Percentiles rank a stretch among this genome's conserved stretches.
phyloP scores from a whole-genome alignment of 352 stramenopile species.

The Phytophthora europaea region DNA sequence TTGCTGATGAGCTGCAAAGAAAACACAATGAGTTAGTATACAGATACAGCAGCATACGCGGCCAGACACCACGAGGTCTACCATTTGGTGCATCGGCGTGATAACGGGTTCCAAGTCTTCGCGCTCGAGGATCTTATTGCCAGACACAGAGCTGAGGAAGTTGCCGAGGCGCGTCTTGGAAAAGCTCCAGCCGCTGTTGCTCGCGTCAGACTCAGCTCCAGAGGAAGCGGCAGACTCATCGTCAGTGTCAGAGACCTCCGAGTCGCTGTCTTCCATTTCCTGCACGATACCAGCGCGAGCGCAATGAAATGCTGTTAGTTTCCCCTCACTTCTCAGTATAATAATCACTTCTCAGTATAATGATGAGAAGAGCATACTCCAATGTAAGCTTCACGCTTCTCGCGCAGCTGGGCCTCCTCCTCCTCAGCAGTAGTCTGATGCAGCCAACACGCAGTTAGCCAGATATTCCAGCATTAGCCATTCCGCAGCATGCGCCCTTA shows the following conservation, averaged over 20 bases:
- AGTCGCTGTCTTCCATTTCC: slow-evolving; percentile 77
- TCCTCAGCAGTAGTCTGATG: slow-evolving; percentile 70
- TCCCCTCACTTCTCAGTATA: too few relatives aligned
- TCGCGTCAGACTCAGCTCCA: slow-evolving; percentile 75
- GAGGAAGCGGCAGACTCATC: slow-evolving; percentile 77
- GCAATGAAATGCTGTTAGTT: slow-evolving; percentile 10
- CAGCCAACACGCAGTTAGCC: slow-evolving; percentile 15
- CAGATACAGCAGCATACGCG: neutral
- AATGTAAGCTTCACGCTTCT: slow-evolving; percentile 87
- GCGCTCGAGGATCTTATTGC: slow-evolving; percentile 94
- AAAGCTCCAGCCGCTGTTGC: slow-evolving; percentile 80
- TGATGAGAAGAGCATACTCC: slow-evolving; percentile 54
- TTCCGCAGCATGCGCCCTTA: slow-evolving; percentile 30
- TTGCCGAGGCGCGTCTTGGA: slow-evolving; percentile 82
- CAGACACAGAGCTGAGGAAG: slow-evolving; percentile 86
- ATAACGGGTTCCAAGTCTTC: slow-evolving; percentile 95
- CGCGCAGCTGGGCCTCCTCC: slow-evolving; percentile 72
- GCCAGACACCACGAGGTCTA: slow-evolving; percentile 29
- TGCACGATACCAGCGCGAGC: slow-evolving; percentile 20
- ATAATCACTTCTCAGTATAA: neutral
- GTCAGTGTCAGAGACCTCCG: slow-evolving; percentile 71
- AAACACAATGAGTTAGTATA: neutral
- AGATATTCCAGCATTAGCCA: neutral
- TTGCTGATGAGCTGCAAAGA: slow-evolving; percentile 93
- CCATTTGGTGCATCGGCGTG: slow-evolving; percentile 94